phyloP scores from a whole-genome alignment of 305 asterid genomes.

The Fraxinus paxiana region DNA sequence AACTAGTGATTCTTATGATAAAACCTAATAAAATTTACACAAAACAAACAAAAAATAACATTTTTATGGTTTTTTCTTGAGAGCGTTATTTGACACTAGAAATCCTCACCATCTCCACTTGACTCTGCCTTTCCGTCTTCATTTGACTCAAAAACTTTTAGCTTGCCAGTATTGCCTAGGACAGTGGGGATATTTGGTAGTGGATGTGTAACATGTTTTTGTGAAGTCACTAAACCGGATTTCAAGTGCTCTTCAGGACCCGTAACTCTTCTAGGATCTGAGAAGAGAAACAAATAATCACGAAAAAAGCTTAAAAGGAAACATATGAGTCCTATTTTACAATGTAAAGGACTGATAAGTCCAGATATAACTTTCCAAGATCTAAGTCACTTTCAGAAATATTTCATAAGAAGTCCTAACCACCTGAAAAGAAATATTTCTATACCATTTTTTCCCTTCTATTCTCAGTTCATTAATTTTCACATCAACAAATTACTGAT shows the following conservation, averaged over 20 bases:
- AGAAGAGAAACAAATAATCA: slow-evolving; percentile 19
- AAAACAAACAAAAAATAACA: background rate
- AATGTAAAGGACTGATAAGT: background rate
- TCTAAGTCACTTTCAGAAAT: background rate
- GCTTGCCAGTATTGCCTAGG: slow-evolving; percentile 29
- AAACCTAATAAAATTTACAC: slow-evolving; percentile 6
- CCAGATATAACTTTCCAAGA: background rate
- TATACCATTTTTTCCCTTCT: background rate
- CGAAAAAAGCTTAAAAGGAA: background rate
- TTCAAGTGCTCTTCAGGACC: slow-evolving; percentile 40
- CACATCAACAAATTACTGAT: background rate
- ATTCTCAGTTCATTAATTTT: background rate
- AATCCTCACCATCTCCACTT: slow-evolving; percentile 41
- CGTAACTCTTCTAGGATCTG: slow-evolving; percentile 40
- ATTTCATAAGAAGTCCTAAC: background rate
- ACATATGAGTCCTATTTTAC: background rate
- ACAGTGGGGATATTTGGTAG: slow-evolving; percentile 15
- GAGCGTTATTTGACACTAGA: slow-evolving; percentile 19
- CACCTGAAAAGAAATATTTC: background rate
- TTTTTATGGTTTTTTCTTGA: slow-evolving; percentile 8
- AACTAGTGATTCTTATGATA: slow-evolving; percentile 12
- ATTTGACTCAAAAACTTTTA: slow-evolving; percentile 25
- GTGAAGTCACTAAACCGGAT: slow-evolving; percentile 33
- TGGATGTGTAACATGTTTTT: slow-evolving; percentile 29
- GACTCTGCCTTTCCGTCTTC: slow-evolving; percentile 30